Evolutionary conservation across 495 filamentous ascomycete species (phyloP).

Genomic region (Amniculicola lignicola): DNA sequence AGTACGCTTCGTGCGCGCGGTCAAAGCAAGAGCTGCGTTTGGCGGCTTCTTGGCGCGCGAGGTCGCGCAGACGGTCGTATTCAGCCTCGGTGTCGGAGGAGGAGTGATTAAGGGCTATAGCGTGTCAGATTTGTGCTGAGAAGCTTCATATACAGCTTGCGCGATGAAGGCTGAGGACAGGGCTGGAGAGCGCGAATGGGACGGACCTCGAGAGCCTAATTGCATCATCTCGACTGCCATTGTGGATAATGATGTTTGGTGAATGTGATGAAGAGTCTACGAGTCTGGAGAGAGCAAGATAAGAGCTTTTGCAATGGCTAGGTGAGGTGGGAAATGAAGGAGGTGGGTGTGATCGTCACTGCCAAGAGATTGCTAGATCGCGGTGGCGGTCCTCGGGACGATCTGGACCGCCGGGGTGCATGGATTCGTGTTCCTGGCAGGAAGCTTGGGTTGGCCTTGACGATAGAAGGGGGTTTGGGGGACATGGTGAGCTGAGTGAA

Average conservation of each 20-base stretch:
- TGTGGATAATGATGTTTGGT: background rate
- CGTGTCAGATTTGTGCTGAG: conserved; percentile 4
- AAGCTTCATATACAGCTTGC: background rate
- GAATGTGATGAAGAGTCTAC: background rate
- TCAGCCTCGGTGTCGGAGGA: conserved; percentile 70
- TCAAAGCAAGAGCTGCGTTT: conserved; percentile 75
- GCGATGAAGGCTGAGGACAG: conserved; percentile 15
- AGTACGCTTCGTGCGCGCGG: conserved; percentile 76
- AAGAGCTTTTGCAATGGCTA: background rate
- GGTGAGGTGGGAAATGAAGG: background rate
- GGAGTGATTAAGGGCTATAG: conserved; percentile 75
- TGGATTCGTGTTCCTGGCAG: too few species aligned
- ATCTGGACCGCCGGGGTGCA: too few species aligned
- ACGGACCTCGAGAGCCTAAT: conserved; percentile 59
- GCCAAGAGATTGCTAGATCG: conserved; percentile 31
- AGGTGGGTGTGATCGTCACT: conserved; percentile 13
- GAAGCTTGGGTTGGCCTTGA: too few species aligned
- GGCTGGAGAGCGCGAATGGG: conserved; percentile 8
- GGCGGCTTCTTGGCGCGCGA: conserved; percentile 72
- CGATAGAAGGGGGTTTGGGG: too few species aligned
- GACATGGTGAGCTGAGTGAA: too few species aligned
- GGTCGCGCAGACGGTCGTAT: conserved; percentile 85
- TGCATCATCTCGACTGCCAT: conserved; percentile 64
- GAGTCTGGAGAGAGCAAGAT: background rate
- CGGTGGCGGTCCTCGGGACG: too few species aligned